These are phyloP conservation scores for Pseudogymnoascus sp. DNA, from an alignment of 2,329 filamentous ascomycete genomes.

Conservation along the genomic window DNA sequence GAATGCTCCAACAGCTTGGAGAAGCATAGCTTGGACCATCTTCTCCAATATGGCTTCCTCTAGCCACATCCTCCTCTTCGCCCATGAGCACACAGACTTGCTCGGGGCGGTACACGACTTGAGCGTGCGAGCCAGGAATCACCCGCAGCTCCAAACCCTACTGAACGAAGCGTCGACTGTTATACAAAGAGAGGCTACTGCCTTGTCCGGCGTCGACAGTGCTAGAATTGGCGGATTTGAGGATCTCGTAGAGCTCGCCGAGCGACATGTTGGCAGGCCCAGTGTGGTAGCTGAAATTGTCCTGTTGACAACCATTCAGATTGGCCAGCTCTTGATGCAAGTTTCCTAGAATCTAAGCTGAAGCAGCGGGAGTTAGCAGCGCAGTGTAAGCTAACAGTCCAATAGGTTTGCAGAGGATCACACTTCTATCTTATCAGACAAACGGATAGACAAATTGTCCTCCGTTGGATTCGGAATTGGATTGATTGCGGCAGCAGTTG, in stretches of 20 bases:
- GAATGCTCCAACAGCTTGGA: not conserved
- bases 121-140: not conserved
- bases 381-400: not conserved
- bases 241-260: not conserved
- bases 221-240: not conserved
- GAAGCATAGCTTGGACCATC: not conserved
- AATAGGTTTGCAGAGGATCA: not conserved
- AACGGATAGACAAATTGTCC: not conserved
- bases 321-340: not conserved
- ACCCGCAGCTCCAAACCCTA: not conserved
- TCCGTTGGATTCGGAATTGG: conserved; percentile 20
- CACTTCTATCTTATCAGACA: not conserved
- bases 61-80: not conserved
- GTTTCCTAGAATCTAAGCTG: not conserved
- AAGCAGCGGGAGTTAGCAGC: not conserved
- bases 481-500: conserved; percentile 19
- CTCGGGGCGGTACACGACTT: not conserved
- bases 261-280: not conserved
- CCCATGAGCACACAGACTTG: not conserved
- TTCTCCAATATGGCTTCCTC: not conserved
- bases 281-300: not conserved
- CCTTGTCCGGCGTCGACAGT: not conserved
- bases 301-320: not conserved
- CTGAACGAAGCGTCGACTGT: not conserved
- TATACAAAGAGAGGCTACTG: not conserved